Percentiles rank a stretch among this genome's conserved stretches.
phyloP scores from a whole-genome alignment of 192 early-diverging fungal genomes.

The Rhizophlyctis rosea region DNA sequence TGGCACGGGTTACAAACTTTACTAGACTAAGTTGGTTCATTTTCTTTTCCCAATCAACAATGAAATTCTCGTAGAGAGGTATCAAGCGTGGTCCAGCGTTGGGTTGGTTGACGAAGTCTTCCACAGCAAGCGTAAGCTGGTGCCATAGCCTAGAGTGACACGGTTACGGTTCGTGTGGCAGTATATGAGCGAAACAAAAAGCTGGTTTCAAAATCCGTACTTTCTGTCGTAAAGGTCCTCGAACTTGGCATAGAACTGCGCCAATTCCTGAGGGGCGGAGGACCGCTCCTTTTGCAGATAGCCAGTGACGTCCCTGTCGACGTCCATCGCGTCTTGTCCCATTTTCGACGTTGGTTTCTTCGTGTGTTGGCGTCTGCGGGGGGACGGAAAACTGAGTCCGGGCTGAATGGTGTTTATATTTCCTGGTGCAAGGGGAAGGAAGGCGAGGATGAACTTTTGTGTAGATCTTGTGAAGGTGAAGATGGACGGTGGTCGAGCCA shows the following conservation, averaged over 20 bases:
- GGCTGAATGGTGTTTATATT: no score
- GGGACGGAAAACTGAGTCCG: no score
- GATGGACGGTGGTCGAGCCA: no score
- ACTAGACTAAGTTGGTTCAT: conserved; percentile 95
- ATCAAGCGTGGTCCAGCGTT: conserved; percentile 75
- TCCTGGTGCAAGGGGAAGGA: no score
- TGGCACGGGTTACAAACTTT: conserved; percentile 72
- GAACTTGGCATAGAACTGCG: conserved; percentile 77
- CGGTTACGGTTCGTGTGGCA: background rate
- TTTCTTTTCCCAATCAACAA: conserved; percentile 88
- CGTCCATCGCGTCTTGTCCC: conserved; percentile 25
- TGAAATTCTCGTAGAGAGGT: conserved; percentile 84
- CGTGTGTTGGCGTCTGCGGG: no score
- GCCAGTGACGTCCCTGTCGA: conserved; percentile 54
- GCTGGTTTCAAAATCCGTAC: conserved; percentile 53
- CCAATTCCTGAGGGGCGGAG: conserved; percentile 66
- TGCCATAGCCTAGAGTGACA: conserved; percentile 91
- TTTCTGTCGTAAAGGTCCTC: conserved; percentile 94
- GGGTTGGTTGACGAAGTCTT: conserved; percentile 76
- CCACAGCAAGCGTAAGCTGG: conserved; percentile 82
- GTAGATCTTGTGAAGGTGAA: no score
- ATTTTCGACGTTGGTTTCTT: no score
- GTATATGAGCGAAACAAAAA: conserved; percentile 15
- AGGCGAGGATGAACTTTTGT: no score
- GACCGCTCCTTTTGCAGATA: conserved; percentile 68